These are phyloP conservation scores for Reutealis trisperma DNA, from an alignment of 345 rosid genomes.

Conservation along the genomic window DNA sequence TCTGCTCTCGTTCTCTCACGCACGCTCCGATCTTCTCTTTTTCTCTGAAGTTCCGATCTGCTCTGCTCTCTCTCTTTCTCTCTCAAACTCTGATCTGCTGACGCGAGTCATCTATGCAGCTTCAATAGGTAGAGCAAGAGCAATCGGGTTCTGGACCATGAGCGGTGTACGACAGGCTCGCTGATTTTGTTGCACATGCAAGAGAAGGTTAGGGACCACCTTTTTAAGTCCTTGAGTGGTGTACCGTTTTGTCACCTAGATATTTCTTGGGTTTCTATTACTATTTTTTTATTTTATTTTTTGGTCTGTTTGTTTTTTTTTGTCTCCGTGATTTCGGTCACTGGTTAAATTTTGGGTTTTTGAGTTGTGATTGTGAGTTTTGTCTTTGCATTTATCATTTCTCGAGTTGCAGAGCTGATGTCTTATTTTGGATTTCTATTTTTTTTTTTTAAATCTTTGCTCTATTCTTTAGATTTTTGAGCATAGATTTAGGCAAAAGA, in stretches of 20 bases:
- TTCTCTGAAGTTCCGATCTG: too few species aligned
- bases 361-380: constrained; percentile 30
- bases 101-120: too few species aligned
- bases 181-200: too few species aligned
- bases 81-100: too few species aligned
- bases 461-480: constrained; percentile 10
- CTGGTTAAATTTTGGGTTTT: constrained; percentile 30
- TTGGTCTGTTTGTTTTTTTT: constrained; percentile 8
- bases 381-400: constrained; percentile 36
- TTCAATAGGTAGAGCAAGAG: too few species aligned
- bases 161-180: too few species aligned
- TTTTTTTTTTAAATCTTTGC: constrained; percentile 9
- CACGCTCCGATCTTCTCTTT: too few species aligned
- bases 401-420: constrained; percentile 23
- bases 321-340: constrained; percentile 28
- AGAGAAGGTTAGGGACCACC: too few species aligned
- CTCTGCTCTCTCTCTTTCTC: too few species aligned
- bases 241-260: constrained; percentile 61
- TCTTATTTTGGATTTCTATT: constrained; percentile 26
- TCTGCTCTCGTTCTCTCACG: too few species aligned
- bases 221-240: too few species aligned
- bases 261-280: constrained; percentile 25
- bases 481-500: not conserved
- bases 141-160: too few species aligned
- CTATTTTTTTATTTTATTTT: constrained; percentile 7